Percentiles rank a stretch among this genome's conserved stretches.
Conservation (phyloP, 495 filamentous ascomycete species). For the Aspergillus asperescens region DNA sequence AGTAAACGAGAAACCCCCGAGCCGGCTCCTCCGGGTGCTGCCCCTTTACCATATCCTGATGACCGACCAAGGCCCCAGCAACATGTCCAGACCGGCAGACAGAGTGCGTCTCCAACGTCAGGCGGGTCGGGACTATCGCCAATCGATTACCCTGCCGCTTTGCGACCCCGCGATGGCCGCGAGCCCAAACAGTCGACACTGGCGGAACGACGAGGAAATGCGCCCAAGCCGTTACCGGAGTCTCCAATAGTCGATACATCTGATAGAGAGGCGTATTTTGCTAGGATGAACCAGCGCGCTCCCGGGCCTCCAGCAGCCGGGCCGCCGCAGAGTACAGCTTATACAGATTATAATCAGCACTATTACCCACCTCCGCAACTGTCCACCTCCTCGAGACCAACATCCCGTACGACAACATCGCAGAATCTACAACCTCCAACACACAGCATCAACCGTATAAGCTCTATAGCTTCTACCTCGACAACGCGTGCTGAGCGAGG, state of each 20-base stretch:
- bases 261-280: conserved; percentile 64
- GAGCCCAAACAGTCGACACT: conserved; percentile 45
- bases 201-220: conserved; percentile 64
- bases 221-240: conserved; percentile 71
- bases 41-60: conserved; percentile 69
- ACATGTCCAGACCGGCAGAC: conserved; percentile 29
- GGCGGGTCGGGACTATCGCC: conserved; percentile 29
- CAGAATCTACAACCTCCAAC: conserved; percentile 41
- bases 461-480: conserved; percentile 83
- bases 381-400: conserved; percentile 29
- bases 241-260: conserved; percentile 67
- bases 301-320: conserved; percentile 11
- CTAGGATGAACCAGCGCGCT: conserved; percentile 29
- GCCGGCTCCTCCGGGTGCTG: conserved; percentile 32
- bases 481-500: conserved; percentile 89
- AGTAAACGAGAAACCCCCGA: conserved; percentile 57
- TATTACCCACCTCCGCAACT: conserved; percentile 58
- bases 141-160: conserved; percentile 39
- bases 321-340: conserved; percentile 32
- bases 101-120: conserved; percentile 19
- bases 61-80: conserved; percentile 52
- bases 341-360: conserved; percentile 57
- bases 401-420: conserved; percentile 14
- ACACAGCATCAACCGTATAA: conserved; percentile 66
- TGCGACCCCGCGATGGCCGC: conserved; percentile 45